Evolutionary conservation across 2,329 filamentous ascomycete genomes (phyloP).

Genomic region (Cyanodermella asteris): DNA sequence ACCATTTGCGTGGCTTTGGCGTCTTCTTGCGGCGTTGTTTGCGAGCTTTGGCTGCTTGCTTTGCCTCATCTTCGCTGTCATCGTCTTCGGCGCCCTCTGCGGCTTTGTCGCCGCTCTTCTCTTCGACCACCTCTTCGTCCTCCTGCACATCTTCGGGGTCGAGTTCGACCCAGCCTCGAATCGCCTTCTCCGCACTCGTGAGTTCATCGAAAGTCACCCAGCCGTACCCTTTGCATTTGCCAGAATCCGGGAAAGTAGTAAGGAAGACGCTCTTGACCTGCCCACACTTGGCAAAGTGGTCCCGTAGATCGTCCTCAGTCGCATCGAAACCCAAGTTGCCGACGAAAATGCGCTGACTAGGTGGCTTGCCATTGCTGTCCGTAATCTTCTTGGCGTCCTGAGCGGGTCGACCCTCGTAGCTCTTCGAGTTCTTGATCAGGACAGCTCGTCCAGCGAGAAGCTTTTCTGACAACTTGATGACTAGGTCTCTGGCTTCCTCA

Average conservation of each 20-base stretch:
- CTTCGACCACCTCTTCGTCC: constrained; percentile 34
- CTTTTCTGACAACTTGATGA: constrained; percentile 68
- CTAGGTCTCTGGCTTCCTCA: constrained; percentile 45
- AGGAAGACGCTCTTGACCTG: constrained; percentile 64
- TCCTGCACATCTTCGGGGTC: constrained; percentile 20
- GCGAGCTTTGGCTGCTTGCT: constrained; percentile 3
- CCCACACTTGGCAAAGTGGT: constrained; percentile 72
- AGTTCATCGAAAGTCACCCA: constrained; percentile 82
- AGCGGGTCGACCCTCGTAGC: constrained; percentile 63
- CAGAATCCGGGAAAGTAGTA: constrained; percentile 87
- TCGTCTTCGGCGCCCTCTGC: constrained; percentile 28
- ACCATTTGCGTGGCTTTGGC: constrained; percentile 25
- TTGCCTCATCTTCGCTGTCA: constrained; percentile 11
- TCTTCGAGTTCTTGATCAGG: constrained; percentile 81
- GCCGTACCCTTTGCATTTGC: constrained; percentile 93
- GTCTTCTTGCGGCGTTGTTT: constrained; percentile 20
- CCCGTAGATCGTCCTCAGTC: constrained; percentile 56
- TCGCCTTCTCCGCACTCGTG: constrained; percentile 51
- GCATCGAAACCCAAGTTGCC: constrained; percentile 72
- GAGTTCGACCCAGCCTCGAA: constrained; percentile 60
- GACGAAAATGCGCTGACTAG: constrained; percentile 66
- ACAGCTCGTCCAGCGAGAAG: constrained; percentile 55
- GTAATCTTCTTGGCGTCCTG: constrained; percentile 12
- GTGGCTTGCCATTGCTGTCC: constrained; percentile 34
- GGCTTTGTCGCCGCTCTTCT: constrained; percentile 17